Conservation (phyloP, 1,284 basidiomycete genomes). For the Pascua sp. region DNA sequence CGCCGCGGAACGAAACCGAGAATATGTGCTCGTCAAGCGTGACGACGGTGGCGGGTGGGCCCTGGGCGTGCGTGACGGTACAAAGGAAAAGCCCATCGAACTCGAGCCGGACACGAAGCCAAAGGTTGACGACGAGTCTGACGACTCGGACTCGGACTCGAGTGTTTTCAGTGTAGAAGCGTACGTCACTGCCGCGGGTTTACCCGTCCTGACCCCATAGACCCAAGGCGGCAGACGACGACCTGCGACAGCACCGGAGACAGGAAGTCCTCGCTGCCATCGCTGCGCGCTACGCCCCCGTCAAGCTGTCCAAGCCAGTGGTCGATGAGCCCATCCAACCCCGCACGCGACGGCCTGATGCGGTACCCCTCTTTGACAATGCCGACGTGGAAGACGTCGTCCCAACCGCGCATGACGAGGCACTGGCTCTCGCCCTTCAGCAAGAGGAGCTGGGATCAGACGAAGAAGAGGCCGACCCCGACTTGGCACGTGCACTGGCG, state of each 20-base stretch:
- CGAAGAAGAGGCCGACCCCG: constrained; percentile 38
- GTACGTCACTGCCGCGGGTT: constrained; percentile 1
- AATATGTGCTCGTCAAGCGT: constrained; percentile 91
- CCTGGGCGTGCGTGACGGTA: constrained; percentile 77
- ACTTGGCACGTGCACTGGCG: constrained; percentile 35
- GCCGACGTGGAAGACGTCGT: constrained; percentile 52
- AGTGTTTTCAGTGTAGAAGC: constrained; percentile 8
- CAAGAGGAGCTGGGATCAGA: constrained; percentile 46
- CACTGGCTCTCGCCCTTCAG: constrained; percentile 44
- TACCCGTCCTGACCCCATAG: constrained; percentile 1
- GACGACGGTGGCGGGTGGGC: constrained; percentile 85
- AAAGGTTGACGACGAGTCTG: constrained; percentile 18
- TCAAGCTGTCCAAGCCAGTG: constrained; percentile 18
- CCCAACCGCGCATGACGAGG: constrained; percentile 44
- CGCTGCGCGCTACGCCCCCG: constrained; percentile 56
- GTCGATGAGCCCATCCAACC: background rate
- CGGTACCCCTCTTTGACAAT: constrained; percentile 58
- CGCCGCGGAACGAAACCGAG: constrained; percentile 86
- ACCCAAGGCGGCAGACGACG: constrained; percentile 52
- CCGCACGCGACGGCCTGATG: constrained; percentile 17
- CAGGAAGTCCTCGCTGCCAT: constrained; percentile 66
- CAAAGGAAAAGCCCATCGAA: constrained; percentile 76
- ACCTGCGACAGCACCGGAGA: constrained; percentile 64
- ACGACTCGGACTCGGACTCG: constrained; percentile 27
- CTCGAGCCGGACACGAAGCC: constrained; percentile 52